A percentile compares a stretch with the other conserved stretches of the same genome.
Evolutionary conservation across 305 asterid genomes (phyloP).

Genomic region (Lippia alba): DNA sequence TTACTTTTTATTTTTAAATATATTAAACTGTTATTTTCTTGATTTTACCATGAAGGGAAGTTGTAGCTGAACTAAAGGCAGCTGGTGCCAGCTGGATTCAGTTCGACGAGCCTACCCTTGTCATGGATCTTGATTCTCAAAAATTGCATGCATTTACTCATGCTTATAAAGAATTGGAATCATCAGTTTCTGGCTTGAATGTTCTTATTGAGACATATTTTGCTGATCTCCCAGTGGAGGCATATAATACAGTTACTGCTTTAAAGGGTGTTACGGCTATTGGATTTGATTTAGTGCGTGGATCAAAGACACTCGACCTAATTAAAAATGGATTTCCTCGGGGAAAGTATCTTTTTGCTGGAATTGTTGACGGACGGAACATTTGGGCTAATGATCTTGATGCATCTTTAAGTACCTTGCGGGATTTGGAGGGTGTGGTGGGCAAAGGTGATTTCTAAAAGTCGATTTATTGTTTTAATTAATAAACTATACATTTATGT

Average conservation of each 20-base stretch:
- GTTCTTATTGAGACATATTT: slow-evolving; percentile 72
- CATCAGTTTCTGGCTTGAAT: slow-evolving; percentile 53
- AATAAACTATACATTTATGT: not conserved
- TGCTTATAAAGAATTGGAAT: slow-evolving; percentile 58
- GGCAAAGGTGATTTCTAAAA: slow-evolving; percentile 53
- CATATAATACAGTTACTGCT: slow-evolving; percentile 49
- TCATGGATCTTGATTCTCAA: slow-evolving; percentile 63
- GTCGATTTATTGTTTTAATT: slow-evolving; percentile 1
- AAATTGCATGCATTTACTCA: slow-evolving; percentile 53
- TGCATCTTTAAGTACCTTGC: slow-evolving; percentile 56
- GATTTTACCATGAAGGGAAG: slow-evolving; percentile 51
- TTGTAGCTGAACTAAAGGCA: slow-evolving; percentile 59
- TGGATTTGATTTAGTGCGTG: slow-evolving; percentile 71
- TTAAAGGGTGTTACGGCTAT: slow-evolving; percentile 60
- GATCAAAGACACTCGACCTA: slow-evolving; percentile 54
- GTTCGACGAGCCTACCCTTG: slow-evolving; percentile 77
- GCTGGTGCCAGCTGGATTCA: slow-evolving; percentile 78
- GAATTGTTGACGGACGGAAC: slow-evolving; percentile 75
- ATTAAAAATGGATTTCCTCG: slow-evolving; percentile 56
- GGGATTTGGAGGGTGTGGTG: slow-evolving; percentile 50
- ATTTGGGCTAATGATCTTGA: slow-evolving; percentile 71
- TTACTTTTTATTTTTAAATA: slow-evolving; percentile 7
- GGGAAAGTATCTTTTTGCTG: slow-evolving; percentile 66
- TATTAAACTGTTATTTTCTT: slow-evolving; percentile 21
- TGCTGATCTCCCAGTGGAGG: slow-evolving; percentile 59